Evolutionary conservation across 2,329 filamentous ascomycete genomes (phyloP), one percentile per base, ranked within the genome.

Genomic region (Colletotrichum sp.): DNA sequence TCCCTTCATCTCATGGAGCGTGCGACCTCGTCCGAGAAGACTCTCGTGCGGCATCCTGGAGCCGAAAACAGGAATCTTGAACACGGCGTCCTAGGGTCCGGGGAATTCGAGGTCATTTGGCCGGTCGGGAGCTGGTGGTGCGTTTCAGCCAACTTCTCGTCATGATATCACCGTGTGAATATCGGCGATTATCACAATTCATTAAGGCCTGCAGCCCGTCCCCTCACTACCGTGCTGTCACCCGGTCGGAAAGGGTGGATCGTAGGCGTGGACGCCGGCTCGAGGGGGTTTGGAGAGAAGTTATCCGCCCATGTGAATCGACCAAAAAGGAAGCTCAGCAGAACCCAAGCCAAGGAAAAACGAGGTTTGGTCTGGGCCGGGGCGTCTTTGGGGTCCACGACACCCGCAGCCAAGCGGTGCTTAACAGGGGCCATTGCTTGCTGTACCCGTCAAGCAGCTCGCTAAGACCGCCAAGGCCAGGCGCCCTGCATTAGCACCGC

Each of bases 401-500:
- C 71, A 73, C 29, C 67, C 72, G 67, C 27, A 65, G 67, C 49
- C 72, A 65, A 59, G 59, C 36, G 25, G 34, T 63, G 34, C 61
- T 30, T 29, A 44, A 32, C 69, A 72, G 63, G 69, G 69, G 62
- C 32, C 36, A 36, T 75, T 62, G 69, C 69, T 72, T 72, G 63
- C 73, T 73, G 69, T 72, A 59, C 39, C 64, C 69, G 69, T 76
- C 68, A 57, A 30, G 57, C 29, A 68, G 63, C 63, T 68, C 73
- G 73, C 72, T 72, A 75, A 72, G 30, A 32, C 34, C 72, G 72
- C 73, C 73, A 72, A 76, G 73, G 52, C 70, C 30, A 69, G 73
- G 64, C 65, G 74, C 74, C 74, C 74, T 74, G 74, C 74, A 74
- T 73, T 74, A 69, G 74, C 59, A 74, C 59, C 36, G 64, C 70